Percentiles rank a stretch among this genome's conserved stretches.
These are phyloP conservation scores for Iberis pinnata DNA, from an alignment of 345 rosid genomes.

Conservation along the genomic window DNA sequence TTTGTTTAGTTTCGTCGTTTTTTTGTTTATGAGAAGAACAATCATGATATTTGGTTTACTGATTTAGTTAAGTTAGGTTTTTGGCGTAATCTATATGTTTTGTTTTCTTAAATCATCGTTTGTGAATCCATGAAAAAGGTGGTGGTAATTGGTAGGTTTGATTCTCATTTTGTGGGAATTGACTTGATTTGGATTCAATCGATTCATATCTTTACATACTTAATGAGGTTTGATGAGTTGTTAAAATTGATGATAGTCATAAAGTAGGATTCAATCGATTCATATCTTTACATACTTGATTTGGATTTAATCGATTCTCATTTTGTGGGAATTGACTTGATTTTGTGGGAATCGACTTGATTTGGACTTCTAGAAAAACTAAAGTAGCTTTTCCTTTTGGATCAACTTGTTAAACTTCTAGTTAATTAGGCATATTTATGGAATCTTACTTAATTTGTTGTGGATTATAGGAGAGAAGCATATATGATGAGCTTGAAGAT, in stretches of 20 bases:
- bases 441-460: slow-evolving; percentile 2
- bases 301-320: too few relatives aligned
- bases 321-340: too few relatives aligned
- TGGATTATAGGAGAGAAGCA: slow-evolving; percentile 27
- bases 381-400: too few relatives aligned
- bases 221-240: too few relatives aligned
- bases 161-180: slow-evolving; percentile 47
- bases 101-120: slow-evolving; percentile 8
- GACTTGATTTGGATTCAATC: slow-evolving; percentile 53
- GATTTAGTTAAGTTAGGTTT: too few relatives aligned
- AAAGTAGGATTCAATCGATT: too few relatives aligned
- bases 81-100: neutral
- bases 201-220: too few relatives aligned
- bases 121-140: slow-evolving; percentile 53
- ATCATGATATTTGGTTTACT: slow-evolving; percentile 10
- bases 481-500: slow-evolving; percentile 93
- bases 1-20: slow-evolving; percentile 7
- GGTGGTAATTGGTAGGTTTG: slow-evolving; percentile 41
- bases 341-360: too few relatives aligned
- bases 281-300: too few relatives aligned
- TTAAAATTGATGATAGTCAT: slow-evolving; percentile 12
- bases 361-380: slow-evolving; percentile 8
- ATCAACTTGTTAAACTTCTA: too few relatives aligned
- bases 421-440: too few relatives aligned
- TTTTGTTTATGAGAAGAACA: slow-evolving; percentile 29